Evolutionary conservation across 306 rosid genomes (phyloP), one percentile per base, ranked within the genome.

Genomic region (Rosa rugosa): DNA sequence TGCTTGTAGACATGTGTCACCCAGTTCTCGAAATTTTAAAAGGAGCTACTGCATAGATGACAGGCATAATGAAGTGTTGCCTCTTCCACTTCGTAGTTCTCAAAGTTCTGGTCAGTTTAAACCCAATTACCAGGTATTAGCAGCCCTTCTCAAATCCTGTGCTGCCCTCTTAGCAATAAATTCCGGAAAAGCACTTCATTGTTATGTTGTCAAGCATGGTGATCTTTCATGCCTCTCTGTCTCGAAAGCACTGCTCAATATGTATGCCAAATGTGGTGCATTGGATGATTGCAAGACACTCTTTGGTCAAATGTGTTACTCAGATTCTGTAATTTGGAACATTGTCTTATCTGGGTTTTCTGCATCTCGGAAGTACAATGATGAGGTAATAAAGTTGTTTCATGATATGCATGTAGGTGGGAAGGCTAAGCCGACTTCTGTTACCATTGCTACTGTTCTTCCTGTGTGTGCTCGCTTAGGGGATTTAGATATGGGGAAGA

Each of bases 311-410:
- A 79, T 89, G 77, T 59, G 80, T 60, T 76, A 49, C 70, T 7
- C 11, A 25, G 98, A 94, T 86, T 84, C 96, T 59, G 98, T 92
- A 49, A 66, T 79, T 45, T 94, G 98, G 98, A 94, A 94, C 79
- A 92, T 92, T 69, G 73, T 94, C 72, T 83, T 94, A 78, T 90
- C 90, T 77, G 98, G 98, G 65, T 78, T 87, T 81, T 88, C 92
- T 0, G 73, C 91, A 46, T 88, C 87, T 56, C 77, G 73, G 76
- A 81, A 73, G 54, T 71, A 66, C 75, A 89, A 86, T 75, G 59
- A 40, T 78, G 84, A 87, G 79, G 94, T 89, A 78, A 81, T 89
- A 56, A 87, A 83, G 74, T 71, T 90, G 78, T 88, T 89, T 84
- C 66, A 79, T 80, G 77, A 42, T 46, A 92, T 94, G 97, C 92